phyloP scores from a whole-genome alignment of 257 asterid genomes.

The Anisodus acutangulus region DNA sequence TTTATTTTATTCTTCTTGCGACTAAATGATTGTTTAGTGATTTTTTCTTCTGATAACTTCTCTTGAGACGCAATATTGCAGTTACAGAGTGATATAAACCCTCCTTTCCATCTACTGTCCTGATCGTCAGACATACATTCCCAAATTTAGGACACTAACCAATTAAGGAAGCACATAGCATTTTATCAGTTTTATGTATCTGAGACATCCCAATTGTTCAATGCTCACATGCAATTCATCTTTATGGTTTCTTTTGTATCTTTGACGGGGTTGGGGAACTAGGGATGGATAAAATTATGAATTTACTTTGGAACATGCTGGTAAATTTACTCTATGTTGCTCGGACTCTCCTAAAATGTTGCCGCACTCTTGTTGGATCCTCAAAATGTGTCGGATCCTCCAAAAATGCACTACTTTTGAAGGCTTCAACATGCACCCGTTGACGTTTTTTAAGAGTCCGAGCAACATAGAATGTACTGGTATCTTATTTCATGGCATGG shows the following conservation, averaged over 20 bases:
- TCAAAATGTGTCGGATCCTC: too few relatives aligned
- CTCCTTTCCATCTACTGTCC: neutral
- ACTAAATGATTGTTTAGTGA: neutral
- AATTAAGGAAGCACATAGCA: neutral
- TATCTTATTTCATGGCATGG: conserved; percentile 7
- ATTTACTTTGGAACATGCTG: conserved; percentile 6
- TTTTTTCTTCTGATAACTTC: conserved; percentile 10
- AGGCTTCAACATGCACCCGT: too few relatives aligned
- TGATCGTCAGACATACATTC: neutral
- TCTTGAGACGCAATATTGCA: neutral
- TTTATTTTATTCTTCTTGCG: neutral
- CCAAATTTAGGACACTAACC: neutral
- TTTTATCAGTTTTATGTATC: neutral
- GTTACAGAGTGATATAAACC: neutral
- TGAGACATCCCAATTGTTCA: neutral
- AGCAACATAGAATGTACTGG: neutral
- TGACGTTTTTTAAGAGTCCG: too few relatives aligned
- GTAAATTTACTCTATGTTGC: neutral
- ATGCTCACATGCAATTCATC: neutral
- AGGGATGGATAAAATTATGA: conserved; percentile 13
- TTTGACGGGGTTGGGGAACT: neutral
- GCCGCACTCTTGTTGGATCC: too few relatives aligned
- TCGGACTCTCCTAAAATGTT: too few relatives aligned
- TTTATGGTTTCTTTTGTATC: neutral
- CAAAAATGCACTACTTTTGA: too few relatives aligned